These are phyloP conservation scores for Teratosphaeria epicoccoides DNA, from an alignment of 2,329 filamentous ascomycete genomes.

Conservation along the genomic window DNA sequence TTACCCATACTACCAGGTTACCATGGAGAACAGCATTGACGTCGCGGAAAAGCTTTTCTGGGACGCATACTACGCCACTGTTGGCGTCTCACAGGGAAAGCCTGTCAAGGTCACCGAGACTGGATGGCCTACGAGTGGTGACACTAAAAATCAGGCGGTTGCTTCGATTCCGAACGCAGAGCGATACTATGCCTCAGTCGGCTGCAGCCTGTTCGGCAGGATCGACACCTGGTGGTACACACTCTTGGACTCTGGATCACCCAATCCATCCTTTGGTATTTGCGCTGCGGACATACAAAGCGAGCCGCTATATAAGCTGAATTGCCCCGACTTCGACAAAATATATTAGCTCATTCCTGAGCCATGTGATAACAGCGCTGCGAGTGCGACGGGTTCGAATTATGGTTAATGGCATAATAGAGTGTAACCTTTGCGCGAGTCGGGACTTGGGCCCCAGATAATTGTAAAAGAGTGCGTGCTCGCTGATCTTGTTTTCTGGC, in stretches of 20 bases:
- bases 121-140: slow-evolving; percentile 70
- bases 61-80: slow-evolving; percentile 51
- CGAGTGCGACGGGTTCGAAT: not conserved
- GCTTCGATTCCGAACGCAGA: slow-evolving; percentile 59
- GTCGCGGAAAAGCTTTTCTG: slow-evolving; percentile 58
- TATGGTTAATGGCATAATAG: not conserved
- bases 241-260: slow-evolving; percentile 50
- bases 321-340: slow-evolving; percentile 33
- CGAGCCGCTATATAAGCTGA: slow-evolving; percentile 53
- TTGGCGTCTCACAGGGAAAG: slow-evolving; percentile 52
- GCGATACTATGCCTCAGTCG: slow-evolving; percentile 70
- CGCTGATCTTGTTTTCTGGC: not conserved
- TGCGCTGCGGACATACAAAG: slow-evolving; percentile 44
- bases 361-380: not conserved
- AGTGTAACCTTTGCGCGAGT: not conserved
- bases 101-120: slow-evolving; percentile 81
- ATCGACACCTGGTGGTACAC: slow-evolving; percentile 64
- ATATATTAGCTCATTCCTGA: not conserved
- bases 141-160: slow-evolving; percentile 50
- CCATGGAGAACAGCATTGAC: slow-evolving; percentile 54
- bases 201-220: slow-evolving; percentile 56
- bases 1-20: slow-evolving; percentile 57
- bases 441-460: not conserved
- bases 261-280: slow-evolving; percentile 61
- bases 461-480: not conserved